Evolutionary conservation across 768 basidiomycete species (phyloP).

Genomic region (Suillus variegatus): DNA sequence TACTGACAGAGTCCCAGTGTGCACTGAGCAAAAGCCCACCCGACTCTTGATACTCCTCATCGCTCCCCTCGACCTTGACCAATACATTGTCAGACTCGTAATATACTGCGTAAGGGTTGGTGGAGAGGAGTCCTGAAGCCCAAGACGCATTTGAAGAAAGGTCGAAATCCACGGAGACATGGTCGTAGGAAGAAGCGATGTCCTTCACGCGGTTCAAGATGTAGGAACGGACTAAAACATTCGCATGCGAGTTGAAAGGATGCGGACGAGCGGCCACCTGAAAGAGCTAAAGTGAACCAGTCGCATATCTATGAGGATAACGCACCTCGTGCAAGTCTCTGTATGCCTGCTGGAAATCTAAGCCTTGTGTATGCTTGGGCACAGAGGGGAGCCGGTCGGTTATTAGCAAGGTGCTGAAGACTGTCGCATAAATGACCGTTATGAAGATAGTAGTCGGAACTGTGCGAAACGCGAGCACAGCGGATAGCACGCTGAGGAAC

Average conservation of each 20-base stretch:
- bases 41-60: constrained; percentile 30
- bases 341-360: constrained; percentile 56
- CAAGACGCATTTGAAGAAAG: constrained; percentile 51
- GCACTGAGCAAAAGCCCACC: constrained; percentile 75
- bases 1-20: constrained; percentile 82
- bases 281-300: background rate
- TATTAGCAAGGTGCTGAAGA: constrained; percentile 48
- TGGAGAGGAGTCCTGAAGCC: constrained; percentile 26
- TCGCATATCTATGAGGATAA: constrained; percentile 1
- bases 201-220: constrained; percentile 54
- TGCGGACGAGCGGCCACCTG: constrained; percentile 72
- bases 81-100: constrained; percentile 71
- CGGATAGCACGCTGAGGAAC: constrained; percentile 24
- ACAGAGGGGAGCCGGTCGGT: constrained; percentile 50
- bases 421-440: constrained; percentile 45
- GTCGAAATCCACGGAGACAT: constrained; percentile 57
- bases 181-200: constrained; percentile 43
- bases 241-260: constrained; percentile 77
- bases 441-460: constrained; percentile 48
- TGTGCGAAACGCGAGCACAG: constrained; percentile 39
- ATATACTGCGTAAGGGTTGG: constrained; percentile 38
- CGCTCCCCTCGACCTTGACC: constrained; percentile 60
- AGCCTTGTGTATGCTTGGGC: constrained; percentile 44
- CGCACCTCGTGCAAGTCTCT: constrained; percentile 57
- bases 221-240: constrained; percentile 64